Percentiles rank a stretch among this genome's conserved stretches.
phyloP scores from a whole-genome alignment of 768 basidiomycete species.

The Tricholoma hemisulphureum region DNA sequence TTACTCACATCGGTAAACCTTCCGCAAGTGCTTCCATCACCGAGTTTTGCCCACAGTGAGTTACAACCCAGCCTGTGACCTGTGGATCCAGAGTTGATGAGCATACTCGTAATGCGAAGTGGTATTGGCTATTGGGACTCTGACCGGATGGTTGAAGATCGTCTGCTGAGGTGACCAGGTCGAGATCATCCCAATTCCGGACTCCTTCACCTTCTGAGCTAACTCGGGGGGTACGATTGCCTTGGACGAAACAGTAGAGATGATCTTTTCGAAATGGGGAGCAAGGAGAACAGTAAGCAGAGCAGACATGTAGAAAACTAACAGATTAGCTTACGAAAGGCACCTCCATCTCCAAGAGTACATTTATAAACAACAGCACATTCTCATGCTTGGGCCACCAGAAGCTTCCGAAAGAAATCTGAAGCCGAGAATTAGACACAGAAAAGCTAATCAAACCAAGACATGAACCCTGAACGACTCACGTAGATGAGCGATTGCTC shows the following conservation, averaged over 20 bases:
- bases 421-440: neutral
- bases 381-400: constrained; percentile 13
- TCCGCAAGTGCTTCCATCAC: constrained; percentile 19
- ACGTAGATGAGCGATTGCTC: constrained; percentile 20
- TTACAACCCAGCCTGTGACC: constrained; percentile 26
- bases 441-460: neutral
- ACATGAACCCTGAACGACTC: neutral
- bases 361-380: constrained; percentile 5
- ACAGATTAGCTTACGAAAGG: constrained; percentile 17
- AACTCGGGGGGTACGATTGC: constrained; percentile 8
- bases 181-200: constrained; percentile 14
- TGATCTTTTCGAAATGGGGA: constrained; percentile 4
- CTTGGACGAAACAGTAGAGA: constrained; percentile 16
- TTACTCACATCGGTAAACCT: constrained; percentile 21
- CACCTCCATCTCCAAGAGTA: constrained; percentile 9
- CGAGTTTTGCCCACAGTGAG: constrained; percentile 21
- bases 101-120: no score
- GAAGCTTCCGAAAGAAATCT: constrained; percentile 14
- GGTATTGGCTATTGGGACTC: neutral
- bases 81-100: neutral
- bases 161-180: constrained; percentile 22
- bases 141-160: constrained; percentile 19
- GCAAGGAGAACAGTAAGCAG: neutral
- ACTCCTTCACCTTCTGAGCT: constrained; percentile 11
- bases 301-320: neutral